Evolutionary conservation across 2,329 filamentous ascomycete species (phyloP).

Genomic region (Arthroderma uncinatum): DNA sequence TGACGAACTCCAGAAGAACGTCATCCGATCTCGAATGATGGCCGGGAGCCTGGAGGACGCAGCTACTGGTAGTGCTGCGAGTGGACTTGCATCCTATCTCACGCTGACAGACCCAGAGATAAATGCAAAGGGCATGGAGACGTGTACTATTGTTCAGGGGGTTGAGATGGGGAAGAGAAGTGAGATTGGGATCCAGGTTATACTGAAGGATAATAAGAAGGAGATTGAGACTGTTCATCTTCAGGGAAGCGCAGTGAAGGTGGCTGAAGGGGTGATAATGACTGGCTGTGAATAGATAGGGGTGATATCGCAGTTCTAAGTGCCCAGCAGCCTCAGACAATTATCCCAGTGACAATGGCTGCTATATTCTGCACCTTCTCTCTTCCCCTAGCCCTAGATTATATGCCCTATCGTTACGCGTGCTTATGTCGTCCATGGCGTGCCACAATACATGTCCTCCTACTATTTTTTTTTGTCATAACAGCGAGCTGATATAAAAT

Average conservation of each 20-base stretch:
- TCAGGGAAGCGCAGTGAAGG: slow-evolving; percentile 15
- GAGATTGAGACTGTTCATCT: slow-evolving; percentile 13
- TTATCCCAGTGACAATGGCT: neutral
- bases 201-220: slow-evolving; percentile 24
- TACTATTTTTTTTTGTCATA: neutral
- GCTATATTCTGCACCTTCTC: no score
- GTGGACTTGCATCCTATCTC: slow-evolving; percentile 36
- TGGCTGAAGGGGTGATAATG: slow-evolving; percentile 13
- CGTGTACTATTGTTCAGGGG: slow-evolving; percentile 34
- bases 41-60: slow-evolving; percentile 35
- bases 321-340: neutral
- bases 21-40: slow-evolving; percentile 25
- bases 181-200: slow-evolving; percentile 38
- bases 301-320: neutral
- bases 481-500: neutral
- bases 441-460: neutral
- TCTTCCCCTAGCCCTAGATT: neutral
- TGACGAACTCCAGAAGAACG: slow-evolving; percentile 17
- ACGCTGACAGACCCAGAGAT: slow-evolving; percentile 28
- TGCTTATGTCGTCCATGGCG: slow-evolving; percentile 1
- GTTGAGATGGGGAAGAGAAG: slow-evolving; percentile 43
- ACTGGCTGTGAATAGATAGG: slow-evolving; percentile 10
- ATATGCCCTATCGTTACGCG: neutral
- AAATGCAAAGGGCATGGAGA: slow-evolving; percentile 8
- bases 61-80: slow-evolving; percentile 42